Base-by-base conservation (phyloP, 1,139 yeast species). In the Arxiozyma telluris region DNA sequence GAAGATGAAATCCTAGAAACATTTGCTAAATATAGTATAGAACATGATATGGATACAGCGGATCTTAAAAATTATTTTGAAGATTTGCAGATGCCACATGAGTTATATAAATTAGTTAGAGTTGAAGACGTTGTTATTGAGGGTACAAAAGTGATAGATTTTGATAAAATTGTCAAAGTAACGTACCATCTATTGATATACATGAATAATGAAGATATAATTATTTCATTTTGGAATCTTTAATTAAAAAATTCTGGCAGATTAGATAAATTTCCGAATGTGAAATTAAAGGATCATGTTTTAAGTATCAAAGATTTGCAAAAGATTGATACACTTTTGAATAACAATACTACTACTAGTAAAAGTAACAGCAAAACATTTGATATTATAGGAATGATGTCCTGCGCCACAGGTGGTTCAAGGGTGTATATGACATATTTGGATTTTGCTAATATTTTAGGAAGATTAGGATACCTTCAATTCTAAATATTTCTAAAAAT, bases 391-490 rank as follows among this genome's bases (percentile, higher is more conserved):
- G 77, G 75, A 47, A 77, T 78, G 81, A 63, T 77, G 41, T 70
- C 75, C 4, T 67, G 71, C 17, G 77, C 74, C 1, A 71, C 76
- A 1, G 65, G 68, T 7, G 74, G 76, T 2, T 63, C 63, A 8
- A 66, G 72, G 39, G 64, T 68, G 1, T 64, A 62, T 52, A 58
- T 76, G 41, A 67, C 66, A 7, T 75, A 73, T 55, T 58, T 69
- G 42, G 80, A 77, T 59, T 73, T 77, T 57, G 79, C 75, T 5
- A 65, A 70, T 50, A 61, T 75, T n/a, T 55, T 77, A 55, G 81
- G 80, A 0, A 73, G 76, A 55, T 55, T 76, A 18, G 79, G 79
- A 1, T 56, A 62, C 44, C 54, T 67, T 45, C 56, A 61, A 49
- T 65, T 59, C 53, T 61, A 55, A 58, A 38, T 20, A n/a, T 27